phyloP scores from a whole-genome alignment of 495 filamentous ascomycete species.

The Talaromyces thailandensis region DNA sequence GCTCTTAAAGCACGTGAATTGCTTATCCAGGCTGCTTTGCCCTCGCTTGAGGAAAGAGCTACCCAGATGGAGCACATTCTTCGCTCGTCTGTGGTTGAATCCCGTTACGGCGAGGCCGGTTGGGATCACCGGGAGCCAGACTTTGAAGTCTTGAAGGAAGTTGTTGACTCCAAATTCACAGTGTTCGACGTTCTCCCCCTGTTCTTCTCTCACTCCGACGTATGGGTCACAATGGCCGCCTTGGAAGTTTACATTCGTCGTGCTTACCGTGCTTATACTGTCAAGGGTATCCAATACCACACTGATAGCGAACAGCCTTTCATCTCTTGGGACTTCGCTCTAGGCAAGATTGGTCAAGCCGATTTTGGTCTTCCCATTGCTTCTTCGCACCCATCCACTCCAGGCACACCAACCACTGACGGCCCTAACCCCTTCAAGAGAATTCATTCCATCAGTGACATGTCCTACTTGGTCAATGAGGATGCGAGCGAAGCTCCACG shows the following conservation, averaged over 20 bases:
- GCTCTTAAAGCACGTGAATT: constrained; percentile 94
- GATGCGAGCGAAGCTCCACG: constrained; percentile 66
- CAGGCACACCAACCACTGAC: constrained; percentile 66
- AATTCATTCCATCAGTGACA: constrained; percentile 90
- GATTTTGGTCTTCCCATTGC: constrained; percentile 76
- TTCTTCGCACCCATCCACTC: constrained; percentile 70
- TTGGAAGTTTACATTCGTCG: constrained; percentile 94
- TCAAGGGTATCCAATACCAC: constrained; percentile 84
- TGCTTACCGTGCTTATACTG: constrained; percentile 88
- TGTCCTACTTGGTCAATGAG: constrained; percentile 72
- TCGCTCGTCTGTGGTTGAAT: constrained; percentile 92
- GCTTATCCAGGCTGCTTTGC: constrained; percentile 91
- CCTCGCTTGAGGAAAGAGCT: constrained; percentile 88
- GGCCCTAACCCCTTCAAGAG: constrained; percentile 58
- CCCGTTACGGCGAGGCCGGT: constrained; percentile 90
- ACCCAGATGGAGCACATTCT: constrained; percentile 98
- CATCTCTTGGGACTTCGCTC: constrained; percentile 89
- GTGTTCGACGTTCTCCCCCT: constrained; percentile 91
- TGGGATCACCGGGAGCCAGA: constrained; percentile 94
- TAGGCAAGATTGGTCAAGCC: constrained; percentile 82
- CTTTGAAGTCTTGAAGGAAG: constrained; percentile 82
- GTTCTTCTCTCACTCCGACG: constrained; percentile 90
- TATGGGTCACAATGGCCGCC: constrained; percentile 89
- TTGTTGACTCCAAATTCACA: constrained; percentile 96
- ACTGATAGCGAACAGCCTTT: constrained; percentile 68